phyloP scores from a whole-genome alignment of 1,139 yeast species.

The Lodderomyces jiufengensis region DNA sequence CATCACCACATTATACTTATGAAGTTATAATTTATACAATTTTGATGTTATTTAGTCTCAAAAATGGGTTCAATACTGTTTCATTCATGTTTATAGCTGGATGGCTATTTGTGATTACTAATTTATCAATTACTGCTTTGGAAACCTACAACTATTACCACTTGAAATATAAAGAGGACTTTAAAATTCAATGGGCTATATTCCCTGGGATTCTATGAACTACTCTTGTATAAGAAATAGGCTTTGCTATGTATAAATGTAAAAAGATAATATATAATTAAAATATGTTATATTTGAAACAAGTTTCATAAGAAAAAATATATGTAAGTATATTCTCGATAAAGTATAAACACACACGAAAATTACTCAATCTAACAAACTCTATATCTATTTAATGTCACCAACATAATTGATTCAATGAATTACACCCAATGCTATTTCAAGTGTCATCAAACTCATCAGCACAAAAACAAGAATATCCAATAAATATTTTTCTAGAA shows the following conservation, averaged over 20 bases:
- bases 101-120: constrained; percentile 58
- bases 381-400: too few relatives aligned
- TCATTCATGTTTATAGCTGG: constrained; percentile 20
- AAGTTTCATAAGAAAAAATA: too few relatives aligned
- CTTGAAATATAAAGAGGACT: constrained; percentile 20
- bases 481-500: constrained; percentile 35
- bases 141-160: constrained; percentile 57
- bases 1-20: constrained; percentile 81
- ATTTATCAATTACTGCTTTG: constrained; percentile 59
- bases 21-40: constrained; percentile 64
- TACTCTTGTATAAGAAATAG: too few relatives aligned
- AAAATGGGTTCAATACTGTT: constrained; percentile 11
- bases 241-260: too few relatives aligned
- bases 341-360: too few relatives aligned
- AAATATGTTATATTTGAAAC: too few relatives aligned
- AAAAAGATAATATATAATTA: too few relatives aligned
- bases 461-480: constrained; percentile 16
- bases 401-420: too few relatives aligned
- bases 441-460: constrained; percentile 11
- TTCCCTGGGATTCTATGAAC: constrained; percentile 19
- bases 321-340: too few relatives aligned
- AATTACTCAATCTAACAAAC: too few relatives aligned
- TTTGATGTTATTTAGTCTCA: constrained; percentile 20
- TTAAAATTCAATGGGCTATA: constrained; percentile 18
- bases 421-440: constrained; percentile 6